Conservation (phyloP, 495 filamentous ascomycete genomes). For the Bombardia bombarda region DNA sequence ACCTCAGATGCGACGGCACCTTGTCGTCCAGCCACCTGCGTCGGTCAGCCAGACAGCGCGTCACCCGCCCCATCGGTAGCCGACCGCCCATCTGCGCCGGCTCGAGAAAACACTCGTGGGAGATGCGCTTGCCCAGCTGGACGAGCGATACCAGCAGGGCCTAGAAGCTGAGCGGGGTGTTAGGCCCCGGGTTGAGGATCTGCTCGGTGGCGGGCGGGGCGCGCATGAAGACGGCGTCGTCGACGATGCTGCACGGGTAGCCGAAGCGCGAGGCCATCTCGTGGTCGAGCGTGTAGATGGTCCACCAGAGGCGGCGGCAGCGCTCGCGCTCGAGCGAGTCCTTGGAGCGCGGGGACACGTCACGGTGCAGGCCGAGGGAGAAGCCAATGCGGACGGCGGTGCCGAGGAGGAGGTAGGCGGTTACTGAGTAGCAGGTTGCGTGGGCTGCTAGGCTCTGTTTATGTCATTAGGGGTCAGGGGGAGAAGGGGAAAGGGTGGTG, state of each 20-base stretch:
- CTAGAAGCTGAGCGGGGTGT: slow-evolving; percentile 1
- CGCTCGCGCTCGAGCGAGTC: slow-evolving; percentile 3
- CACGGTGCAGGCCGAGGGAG: slow-evolving; percentile 3
- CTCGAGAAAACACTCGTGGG: slow-evolving; percentile 1
- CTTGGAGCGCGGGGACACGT: not conserved
- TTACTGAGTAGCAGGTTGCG: slow-evolving; percentile 1
- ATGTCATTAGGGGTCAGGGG: not conserved
- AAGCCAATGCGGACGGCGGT: slow-evolving; percentile 1
- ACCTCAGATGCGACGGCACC: not conserved
- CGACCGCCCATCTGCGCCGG: slow-evolving; percentile 1
- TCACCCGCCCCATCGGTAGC: not conserved
- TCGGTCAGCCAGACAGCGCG: not conserved
- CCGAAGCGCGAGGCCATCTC: slow-evolving; percentile 4
- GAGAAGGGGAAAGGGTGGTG: too few species aligned
- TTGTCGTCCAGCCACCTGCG: not conserved
- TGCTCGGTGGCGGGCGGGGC: slow-evolving; percentile 1
- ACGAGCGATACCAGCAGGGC: not conserved
- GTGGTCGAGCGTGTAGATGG: slow-evolving; percentile 2
- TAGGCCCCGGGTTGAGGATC: slow-evolving; percentile 3
- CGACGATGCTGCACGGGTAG: not conserved
- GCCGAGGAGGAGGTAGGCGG: slow-evolving; percentile 2
- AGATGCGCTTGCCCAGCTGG: slow-evolving; percentile 1
- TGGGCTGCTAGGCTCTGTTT: slow-evolving; percentile 1
- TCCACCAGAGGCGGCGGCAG: slow-evolving; percentile 4
- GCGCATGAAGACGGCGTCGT: slow-evolving; percentile 1